These are phyloP conservation scores for Beauveria australis DNA, from an alignment of 2,329 filamentous ascomycete genomes.

Conservation along the genomic window DNA sequence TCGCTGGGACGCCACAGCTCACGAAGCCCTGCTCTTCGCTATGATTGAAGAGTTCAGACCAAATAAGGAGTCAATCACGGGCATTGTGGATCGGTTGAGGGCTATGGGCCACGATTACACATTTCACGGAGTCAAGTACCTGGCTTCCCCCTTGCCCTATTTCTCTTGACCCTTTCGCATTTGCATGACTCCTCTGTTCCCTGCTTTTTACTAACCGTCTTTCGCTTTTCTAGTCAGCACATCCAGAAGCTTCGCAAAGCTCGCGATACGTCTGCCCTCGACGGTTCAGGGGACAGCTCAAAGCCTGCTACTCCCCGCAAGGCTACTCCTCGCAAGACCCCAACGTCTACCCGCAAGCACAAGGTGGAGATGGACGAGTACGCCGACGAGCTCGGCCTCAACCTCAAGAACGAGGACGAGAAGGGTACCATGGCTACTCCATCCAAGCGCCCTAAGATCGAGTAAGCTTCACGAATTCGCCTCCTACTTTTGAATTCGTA, in stretches of 20 bases:
- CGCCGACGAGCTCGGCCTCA: not conserved
- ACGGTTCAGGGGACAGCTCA: conserved; percentile 14
- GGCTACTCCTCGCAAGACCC: conserved; percentile 23
- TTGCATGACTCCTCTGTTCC: not conserved
- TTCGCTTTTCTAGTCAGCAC: conserved; percentile 30
- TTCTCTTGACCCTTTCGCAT: not conserved
- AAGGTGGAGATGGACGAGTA: conserved; percentile 13
- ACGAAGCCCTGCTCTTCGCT: conserved; percentile 30
- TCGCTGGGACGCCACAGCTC: conserved; percentile 27
- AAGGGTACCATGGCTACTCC: conserved; percentile 12
- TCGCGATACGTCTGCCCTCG: conserved; percentile 21
- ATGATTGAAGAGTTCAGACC: conserved; percentile 30
- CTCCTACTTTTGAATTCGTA: no score
- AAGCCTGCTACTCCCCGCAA: conserved; percentile 20
- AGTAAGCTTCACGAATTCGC: not conserved
- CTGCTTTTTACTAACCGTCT: not conserved
- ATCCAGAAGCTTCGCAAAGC: conserved; percentile 35
- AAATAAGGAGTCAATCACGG: conserved; percentile 23
- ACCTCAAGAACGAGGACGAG: conserved; percentile 18
- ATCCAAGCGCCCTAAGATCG: conserved; percentile 19
- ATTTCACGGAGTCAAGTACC: conserved; percentile 33
- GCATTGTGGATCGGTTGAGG: conserved; percentile 24
- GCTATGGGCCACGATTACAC: conserved; percentile 30
- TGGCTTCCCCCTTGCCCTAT: not conserved
- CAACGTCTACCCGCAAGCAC: conserved; percentile 19